Evolutionary conservation across 345 rosid genomes (phyloP), one percentile per base, ranked within the genome.

Genomic region (Eucalyptus microcorys): DNA sequence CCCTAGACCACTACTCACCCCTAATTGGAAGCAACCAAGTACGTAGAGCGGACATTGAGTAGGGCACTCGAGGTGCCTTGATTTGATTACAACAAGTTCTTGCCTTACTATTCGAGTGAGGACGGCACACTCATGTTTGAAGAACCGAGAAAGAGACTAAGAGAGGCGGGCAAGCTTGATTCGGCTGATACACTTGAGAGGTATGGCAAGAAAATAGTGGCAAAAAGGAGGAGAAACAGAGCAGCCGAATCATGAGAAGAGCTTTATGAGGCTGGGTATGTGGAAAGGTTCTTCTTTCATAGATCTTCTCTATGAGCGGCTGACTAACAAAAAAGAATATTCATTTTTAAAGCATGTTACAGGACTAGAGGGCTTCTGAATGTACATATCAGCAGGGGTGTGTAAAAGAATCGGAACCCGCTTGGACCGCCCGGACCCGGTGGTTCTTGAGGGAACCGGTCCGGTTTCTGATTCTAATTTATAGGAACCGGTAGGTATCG

Each of bases 171-270:
- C 21, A 87, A 93, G 93, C 90, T 95, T 87, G 97, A 97, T 93
- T 91, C 96, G 94, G 99, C 97, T 4, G 99, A 96, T 89, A 94
- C 96, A 90, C 93, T 96, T 26, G 90, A 93, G 88, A 95, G 99
- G 89, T 94, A 93, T 91, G 99, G 97, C 14, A 93, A 94, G 93
- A 96, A 96, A 91, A 96, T 97, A 99, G 93, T 97, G 83, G 96
- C 98, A 79, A 96, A 96, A 55, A 91, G 99, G 91, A 94, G 99
- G 91, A 94, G 95, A 91, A 90, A 92, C 27, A 92, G 96, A 91
- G 90, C 83, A 86, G 15, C 85, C 71, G 90, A 86, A 80, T 26
- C 88, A 87, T 90, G 80, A 86, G 64, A 83, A n/a, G 88, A 66
- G 32, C 42, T 30, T 43, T 66, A 68, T 8, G 42, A 66, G 49